phyloP scores from a whole-genome alignment of 75 land plant genomes.

The Cryptomeria japonica region DNA sequence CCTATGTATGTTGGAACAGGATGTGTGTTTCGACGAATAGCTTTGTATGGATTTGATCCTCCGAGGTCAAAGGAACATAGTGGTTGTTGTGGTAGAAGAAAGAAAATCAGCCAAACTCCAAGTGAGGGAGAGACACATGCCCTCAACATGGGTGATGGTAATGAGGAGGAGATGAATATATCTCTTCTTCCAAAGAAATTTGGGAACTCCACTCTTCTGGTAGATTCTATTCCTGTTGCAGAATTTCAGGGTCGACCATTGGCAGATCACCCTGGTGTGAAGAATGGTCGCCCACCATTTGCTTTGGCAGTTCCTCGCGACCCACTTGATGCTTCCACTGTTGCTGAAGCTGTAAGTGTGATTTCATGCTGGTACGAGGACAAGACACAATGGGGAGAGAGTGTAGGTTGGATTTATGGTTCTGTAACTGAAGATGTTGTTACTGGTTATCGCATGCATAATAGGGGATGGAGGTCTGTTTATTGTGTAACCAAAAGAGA shows the following conservation, averaged over 20 bases:
- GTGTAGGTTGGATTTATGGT: constrained; percentile 74
- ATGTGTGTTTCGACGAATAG: constrained; percentile 77
- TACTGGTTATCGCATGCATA: constrained; percentile 74
- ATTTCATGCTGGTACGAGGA: constrained; percentile 87
- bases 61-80: constrained; percentile 42
- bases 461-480: constrained; percentile 64
- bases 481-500: constrained; percentile 67
- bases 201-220: constrained; percentile 63
- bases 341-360: constrained; percentile 81
- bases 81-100: constrained; percentile 60
- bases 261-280: constrained; percentile 64
- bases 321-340: constrained; percentile 76
- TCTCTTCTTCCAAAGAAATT: constrained; percentile 58
- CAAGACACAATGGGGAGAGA: constrained; percentile 72
- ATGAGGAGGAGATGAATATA: constrained; percentile 17
- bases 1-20: constrained; percentile 93
- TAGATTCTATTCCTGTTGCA: constrained; percentile 73
- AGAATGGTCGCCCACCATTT: constrained; percentile 64
- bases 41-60: constrained; percentile 87
- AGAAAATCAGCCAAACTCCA: constrained; percentile 20
- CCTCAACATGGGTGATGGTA: constrained; percentile 39
- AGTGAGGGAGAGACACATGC: constrained; percentile 38
- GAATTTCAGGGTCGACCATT: constrained; percentile 79
- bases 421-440: constrained; percentile 62
- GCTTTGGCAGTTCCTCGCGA: constrained; percentile 58